These are phyloP conservation scores for Penicillium griseofulvum DNA, from an alignment of 2,329 filamentous ascomycete species.

Conservation along the genomic window DNA sequence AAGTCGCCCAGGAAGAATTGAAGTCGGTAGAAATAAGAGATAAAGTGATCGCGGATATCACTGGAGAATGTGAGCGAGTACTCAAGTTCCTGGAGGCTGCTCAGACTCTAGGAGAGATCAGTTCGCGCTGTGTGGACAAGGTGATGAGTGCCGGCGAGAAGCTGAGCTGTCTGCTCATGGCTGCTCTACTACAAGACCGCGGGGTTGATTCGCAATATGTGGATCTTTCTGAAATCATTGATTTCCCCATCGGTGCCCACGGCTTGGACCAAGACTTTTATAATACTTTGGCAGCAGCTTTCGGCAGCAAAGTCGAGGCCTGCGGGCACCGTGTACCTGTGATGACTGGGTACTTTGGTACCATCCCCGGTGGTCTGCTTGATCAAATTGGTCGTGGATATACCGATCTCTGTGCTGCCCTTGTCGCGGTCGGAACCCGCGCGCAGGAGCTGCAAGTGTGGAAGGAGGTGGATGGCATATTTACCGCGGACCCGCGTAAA, in stretches of 20 bases:
- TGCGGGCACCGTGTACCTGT: conserved; percentile 71
- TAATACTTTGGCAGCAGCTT: conserved; percentile 58
- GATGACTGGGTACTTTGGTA: conserved; percentile 91
- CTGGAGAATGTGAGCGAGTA: conserved; percentile 76
- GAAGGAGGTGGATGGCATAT: conserved; percentile 98
- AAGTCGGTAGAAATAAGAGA: conserved; percentile 56
- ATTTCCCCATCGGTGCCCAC: conserved; percentile 55
- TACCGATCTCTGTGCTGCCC: conserved; percentile 90
- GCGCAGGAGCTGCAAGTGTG: conserved; percentile 92
- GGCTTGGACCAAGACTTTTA: conserved; percentile 69
- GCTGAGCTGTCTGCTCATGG: conserved; percentile 88
- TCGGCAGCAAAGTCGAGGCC: conserved; percentile 62
- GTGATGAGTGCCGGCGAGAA: conserved; percentile 96
- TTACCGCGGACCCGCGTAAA: conserved; percentile 80
- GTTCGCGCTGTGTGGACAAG: conserved; percentile 75
- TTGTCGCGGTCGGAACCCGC: conserved; percentile 83
- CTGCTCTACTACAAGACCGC: conserved; percentile 74
- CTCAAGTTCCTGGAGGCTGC: conserved; percentile 69
- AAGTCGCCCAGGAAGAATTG: conserved; percentile 65
- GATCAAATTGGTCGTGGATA: conserved; percentile 93
- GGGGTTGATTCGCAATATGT: conserved; percentile 85
- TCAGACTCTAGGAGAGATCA: conserved; percentile 65
- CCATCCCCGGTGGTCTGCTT: conserved; percentile 84
- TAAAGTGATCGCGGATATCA: conserved; percentile 64
- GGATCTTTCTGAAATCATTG: conserved; percentile 79